A percentile compares a stretch with the other conserved stretches of the same genome.
Evolutionary conservation across 345 rosid species (phyloP).

Genomic region (Euphorbia lathyris): DNA sequence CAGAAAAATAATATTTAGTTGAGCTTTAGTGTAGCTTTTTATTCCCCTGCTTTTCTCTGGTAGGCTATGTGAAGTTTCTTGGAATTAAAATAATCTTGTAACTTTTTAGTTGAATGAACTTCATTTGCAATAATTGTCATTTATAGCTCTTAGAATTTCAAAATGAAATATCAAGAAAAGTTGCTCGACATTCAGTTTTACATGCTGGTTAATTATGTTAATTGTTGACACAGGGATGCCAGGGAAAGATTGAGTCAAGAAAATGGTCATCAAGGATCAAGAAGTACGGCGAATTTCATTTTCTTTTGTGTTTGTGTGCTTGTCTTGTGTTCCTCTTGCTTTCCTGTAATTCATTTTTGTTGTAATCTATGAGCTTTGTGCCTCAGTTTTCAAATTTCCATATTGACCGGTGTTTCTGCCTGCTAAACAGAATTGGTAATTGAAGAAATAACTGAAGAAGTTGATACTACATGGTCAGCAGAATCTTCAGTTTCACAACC

Average conservation of each 20-base stretch:
- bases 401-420: background rate
- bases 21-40: background rate
- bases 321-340: background rate
- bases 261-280: conserved; percentile 47
- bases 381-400: background rate
- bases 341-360: background rate
- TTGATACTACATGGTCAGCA: conserved; percentile 25
- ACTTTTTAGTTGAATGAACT: background rate
- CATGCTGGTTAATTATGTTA: background rate
- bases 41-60: background rate
- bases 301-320: background rate
- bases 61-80: background rate
- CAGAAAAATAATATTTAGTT: background rate
- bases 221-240: conserved; percentile 14
- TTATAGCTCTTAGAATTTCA: background rate
- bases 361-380: background rate
- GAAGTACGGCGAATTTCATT: conserved; percentile 38
- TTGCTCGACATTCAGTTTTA: background rate
- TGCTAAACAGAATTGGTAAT: conserved; percentile 50
- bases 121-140: background rate
- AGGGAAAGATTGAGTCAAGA: conserved; percentile 41
- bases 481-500: conserved; percentile 30
- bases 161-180: background rate
- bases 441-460: conserved; percentile 79
- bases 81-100: background rate